Percentiles rank a stretch among this genome's conserved stretches.
These are phyloP conservation scores for Lecanicillium sp. DNA, from an alignment of 2,329 filamentous ascomycete species.

Conservation along the genomic window DNA sequence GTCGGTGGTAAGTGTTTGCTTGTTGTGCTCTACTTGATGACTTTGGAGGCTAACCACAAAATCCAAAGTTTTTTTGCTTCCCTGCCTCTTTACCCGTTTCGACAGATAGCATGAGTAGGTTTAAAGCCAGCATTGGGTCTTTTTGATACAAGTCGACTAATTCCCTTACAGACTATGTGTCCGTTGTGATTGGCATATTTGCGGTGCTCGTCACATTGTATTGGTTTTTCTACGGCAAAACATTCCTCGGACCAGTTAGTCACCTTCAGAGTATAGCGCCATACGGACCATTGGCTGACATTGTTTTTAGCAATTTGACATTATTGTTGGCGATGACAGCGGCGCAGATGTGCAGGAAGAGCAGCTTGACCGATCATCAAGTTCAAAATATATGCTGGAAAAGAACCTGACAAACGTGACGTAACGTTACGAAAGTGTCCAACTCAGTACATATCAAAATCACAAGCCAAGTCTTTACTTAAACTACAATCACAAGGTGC, in stretches of 20 bases:
- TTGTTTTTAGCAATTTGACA: background rate
- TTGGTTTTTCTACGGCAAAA: slow-evolving; percentile 1
- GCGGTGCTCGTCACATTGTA: slow-evolving; percentile 5
- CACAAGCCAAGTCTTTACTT: too few species aligned
- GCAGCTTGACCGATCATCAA: too few species aligned
- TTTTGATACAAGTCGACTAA: too few species aligned
- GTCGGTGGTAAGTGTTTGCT: slow-evolving; percentile 20
- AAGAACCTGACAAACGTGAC: too few species aligned
- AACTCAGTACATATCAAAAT: too few species aligned
- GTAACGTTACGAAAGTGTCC: too few species aligned
- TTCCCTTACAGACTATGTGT: slow-evolving; percentile 23
- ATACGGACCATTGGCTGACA: background rate
- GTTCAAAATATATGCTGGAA: too few species aligned
- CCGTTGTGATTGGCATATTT: slow-evolving; percentile 27
- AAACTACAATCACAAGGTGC: too few species aligned
- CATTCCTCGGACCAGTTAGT: slow-evolving; percentile 8
- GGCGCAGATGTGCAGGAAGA: background rate
- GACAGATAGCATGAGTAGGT: slow-evolving; percentile 21
- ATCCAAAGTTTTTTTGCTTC: slow-evolving; percentile 23
- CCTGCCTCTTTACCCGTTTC: slow-evolving; percentile 19
- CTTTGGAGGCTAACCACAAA: too few species aligned
- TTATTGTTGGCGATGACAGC: background rate
- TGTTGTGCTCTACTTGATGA: too few species aligned
- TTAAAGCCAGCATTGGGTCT: too few species aligned
- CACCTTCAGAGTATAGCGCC: background rate